Base-by-base conservation (phyloP, 1,284 basidiomycete species). In the Naganishia sp. region DNA sequence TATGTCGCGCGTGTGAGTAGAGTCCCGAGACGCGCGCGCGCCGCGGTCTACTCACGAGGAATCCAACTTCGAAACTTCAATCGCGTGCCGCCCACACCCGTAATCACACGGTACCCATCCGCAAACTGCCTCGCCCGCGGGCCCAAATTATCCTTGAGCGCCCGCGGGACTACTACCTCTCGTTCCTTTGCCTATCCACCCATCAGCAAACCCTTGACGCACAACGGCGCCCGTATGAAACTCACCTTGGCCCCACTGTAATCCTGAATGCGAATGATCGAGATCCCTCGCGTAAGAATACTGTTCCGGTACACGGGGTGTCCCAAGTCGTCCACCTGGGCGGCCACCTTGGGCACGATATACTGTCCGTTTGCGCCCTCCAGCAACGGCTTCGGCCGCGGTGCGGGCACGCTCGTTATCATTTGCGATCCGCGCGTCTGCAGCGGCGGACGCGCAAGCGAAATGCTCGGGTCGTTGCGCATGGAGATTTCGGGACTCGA, bases 381-480 rank as follows among this genome's bases (percentile, higher is more conserved):
- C 15, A 61, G 23, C 39, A 61, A 7, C 25, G 59, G 59, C 42
- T 61, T 61, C 16, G 48, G 48, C 36, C 45, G 49, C 33, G 21
- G 21, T 15, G 28, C n/a, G 39, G 23, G 44, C 4, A 54, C n/a
- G 50, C 15, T 28, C 5, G 11, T 18, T 11, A 16, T 28, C 13
- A 46, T n/a, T 6, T 46, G 43, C 13, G 55, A 57, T 18, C 43
- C 55, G n/a, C 55, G 42, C n/a, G 11, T 25, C 36, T 49, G 59
- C 48, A 52, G 39, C 31, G 39, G 21, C 18, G 57, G 46, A 6
- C 59, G 45, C 28, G 57, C 21, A 21, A 60, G 23, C 9, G 33
- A n/a, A 21, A 61, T 61, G 15, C 48, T 61, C 33, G 59, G 59
- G 42, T 61, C 59, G 48, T 61, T 52, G 9, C 59, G 59, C 59